A percentile compares a stretch with the other conserved stretches of the same genome.
Evolutionary conservation across 768 basidiomycete genomes (phyloP).

Genomic region (Leccinum subgranulosum): DNA sequence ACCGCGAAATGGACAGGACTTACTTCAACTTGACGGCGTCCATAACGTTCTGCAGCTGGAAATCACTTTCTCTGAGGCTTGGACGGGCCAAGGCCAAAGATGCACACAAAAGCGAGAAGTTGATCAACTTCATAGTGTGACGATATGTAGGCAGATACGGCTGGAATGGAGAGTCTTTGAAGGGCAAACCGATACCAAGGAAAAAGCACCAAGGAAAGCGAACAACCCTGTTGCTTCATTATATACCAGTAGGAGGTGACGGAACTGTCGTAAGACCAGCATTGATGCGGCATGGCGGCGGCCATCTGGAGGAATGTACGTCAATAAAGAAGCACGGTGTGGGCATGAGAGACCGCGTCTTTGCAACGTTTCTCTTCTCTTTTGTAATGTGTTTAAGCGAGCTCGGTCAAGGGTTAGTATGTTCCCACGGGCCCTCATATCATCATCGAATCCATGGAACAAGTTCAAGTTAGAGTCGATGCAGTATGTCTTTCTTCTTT

Average conservation of each 20-base stretch:
- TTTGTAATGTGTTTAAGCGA: too few species aligned
- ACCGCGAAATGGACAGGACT: conserved; percentile 35
- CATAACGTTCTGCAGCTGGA: conserved; percentile 39
- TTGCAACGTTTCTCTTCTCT: too few species aligned
- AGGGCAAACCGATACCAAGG: not conserved
- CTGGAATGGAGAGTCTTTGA: not conserved
- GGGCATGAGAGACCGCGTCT: too few species aligned
- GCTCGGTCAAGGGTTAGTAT: too few species aligned
- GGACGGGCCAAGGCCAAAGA: conserved; percentile 36
- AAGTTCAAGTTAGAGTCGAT: conserved; percentile 43
- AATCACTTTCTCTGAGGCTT: conserved; percentile 29
- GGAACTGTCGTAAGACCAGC: not conserved
- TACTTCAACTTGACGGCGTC: conserved; percentile 42
- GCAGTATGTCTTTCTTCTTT: conserved; percentile 40
- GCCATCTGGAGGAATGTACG: not conserved
- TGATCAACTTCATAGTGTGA: not conserved
- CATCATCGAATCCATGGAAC: conserved; percentile 1
- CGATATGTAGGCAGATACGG: not conserved
- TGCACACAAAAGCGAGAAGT: conserved; percentile 17
- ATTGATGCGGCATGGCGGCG: not conserved
- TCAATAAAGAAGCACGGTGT: not conserved
- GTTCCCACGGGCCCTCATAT: too few species aligned
- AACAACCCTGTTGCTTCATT: not conserved
- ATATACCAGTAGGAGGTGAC: not conserved
- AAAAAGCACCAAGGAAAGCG: not conserved